Evolutionary conservation across 2,329 filamentous ascomycete species (phyloP), one percentile per base, ranked within the genome.

Genomic region (Neonectria sp.): DNA sequence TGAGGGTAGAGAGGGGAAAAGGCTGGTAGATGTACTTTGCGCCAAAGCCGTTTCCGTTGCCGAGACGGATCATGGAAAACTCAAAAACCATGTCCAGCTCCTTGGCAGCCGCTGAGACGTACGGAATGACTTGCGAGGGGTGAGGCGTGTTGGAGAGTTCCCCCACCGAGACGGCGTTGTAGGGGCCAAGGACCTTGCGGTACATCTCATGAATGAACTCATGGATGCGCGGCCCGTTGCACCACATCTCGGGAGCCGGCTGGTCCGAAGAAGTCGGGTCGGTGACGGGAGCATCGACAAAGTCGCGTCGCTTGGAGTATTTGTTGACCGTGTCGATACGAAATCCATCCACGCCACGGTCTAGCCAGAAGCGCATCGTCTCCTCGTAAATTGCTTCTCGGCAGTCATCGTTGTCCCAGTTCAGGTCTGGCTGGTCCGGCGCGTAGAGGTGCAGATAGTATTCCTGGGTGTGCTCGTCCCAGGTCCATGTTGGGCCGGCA

Each of bases 321-420:
- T 90, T 88, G 74, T 92, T 92, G 68, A 92, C 90, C 0, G 90
- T 90, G 68, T 92, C 90, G 80, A 92, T 90, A 6, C 91, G 85
- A 78, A 92, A 92, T 0, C 89, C 89, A 56, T 89, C 86, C 0
- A 90, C 88, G 0, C 91, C 91, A 6, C 88, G 87, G 61, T 93
- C 85, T 0, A 95, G 85, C 93, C 93, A 95, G 77, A 94, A 95
- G 0, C 85, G 83, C 86, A 94, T 91, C 6, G 91, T 89, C 6
- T 82, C 76, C 6, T 90, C 84, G 73, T 93, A 91, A 1, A 94
- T 90, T 0, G 90, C 92, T 58, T 89, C 83, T 7, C 91, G 87
- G 8, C 92, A 90, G 2, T 88, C 86, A 0, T 85, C 84, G 55
- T 91, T 91, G 62, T 93, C 91, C 92, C 92, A 95, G 76, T 95